A percentile compares a stretch with the other conserved stretches of the same genome.
phyloP scores from a whole-genome alignment of 257 asterid species.

The Plectranthus barbatus region DNA sequence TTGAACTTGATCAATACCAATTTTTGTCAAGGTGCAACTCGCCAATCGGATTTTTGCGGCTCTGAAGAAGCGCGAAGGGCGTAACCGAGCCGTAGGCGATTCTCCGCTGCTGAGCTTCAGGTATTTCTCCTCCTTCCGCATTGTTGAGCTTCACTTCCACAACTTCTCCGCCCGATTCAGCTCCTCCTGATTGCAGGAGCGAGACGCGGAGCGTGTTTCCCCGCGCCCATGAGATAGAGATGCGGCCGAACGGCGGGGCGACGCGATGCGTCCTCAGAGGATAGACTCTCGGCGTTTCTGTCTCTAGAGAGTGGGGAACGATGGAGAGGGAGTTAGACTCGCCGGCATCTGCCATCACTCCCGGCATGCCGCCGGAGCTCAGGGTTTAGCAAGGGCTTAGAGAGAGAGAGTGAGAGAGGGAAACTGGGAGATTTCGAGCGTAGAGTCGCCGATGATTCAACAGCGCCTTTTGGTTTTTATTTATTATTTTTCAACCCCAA shows the following conservation, averaged over 20 bases:
- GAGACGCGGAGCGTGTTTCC: constrained; percentile 86
- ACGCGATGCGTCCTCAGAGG: constrained; percentile 49
- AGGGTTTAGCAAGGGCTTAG: constrained; percentile 26
- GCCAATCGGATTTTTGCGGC: constrained; percentile 50
- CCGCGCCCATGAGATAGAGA: constrained; percentile 80
- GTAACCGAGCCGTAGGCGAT: constrained; percentile 77
- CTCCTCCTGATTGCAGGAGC: constrained; percentile 32
- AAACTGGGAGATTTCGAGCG: not conserved
- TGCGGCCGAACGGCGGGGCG: constrained; percentile 42
- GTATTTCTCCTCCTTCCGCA: constrained; percentile 46
- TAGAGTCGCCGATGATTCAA: not conserved
- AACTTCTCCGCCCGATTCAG: constrained; percentile 49
- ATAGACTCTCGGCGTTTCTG: constrained; percentile 29
- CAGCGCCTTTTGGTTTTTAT: not conserved
- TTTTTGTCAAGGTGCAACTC: constrained; percentile 38
- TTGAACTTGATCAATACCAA: constrained; percentile 35
- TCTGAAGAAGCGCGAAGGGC: constrained; percentile 92
- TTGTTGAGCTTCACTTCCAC: constrained; percentile 59
- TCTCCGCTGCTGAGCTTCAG: constrained; percentile 63
- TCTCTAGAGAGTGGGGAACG: constrained; percentile 33
- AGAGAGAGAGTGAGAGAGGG: not conserved
- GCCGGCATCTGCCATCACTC: constrained; percentile 45
- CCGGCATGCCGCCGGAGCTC: constrained; percentile 69
- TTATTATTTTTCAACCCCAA: no score
- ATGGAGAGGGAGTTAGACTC: constrained; percentile 34